phyloP scores from a whole-genome alignment of 768 basidiomycete genomes.

The Boletus tylopilopsis region DNA sequence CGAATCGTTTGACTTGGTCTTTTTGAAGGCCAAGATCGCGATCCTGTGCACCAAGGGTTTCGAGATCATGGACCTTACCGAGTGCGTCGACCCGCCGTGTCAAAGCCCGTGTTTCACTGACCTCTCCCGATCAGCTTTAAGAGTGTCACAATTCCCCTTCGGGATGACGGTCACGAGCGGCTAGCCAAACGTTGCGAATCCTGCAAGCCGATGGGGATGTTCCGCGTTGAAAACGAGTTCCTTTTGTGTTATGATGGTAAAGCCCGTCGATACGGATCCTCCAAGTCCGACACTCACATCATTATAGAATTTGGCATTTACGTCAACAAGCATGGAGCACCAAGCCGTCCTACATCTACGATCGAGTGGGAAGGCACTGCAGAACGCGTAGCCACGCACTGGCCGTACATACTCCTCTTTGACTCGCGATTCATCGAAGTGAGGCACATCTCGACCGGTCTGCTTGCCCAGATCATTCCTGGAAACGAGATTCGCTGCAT shows the following conservation, averaged over 20 bases:
- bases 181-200: constrained; percentile 79
- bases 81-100: constrained; percentile 47
- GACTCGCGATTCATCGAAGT: constrained; percentile 90
- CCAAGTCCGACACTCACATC: constrained; percentile 3
- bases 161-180: constrained; percentile 67
- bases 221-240: constrained; percentile 86
- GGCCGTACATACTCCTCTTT: constrained; percentile 84
- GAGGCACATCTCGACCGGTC: constrained; percentile 76
- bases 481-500: constrained; percentile 81
- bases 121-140: constrained; percentile 53
- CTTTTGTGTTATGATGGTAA: constrained; percentile 84
- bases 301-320: constrained; percentile 82
- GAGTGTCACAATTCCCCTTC: constrained; percentile 84
- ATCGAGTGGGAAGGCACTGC: constrained; percentile 96
- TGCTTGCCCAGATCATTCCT: constrained; percentile 76
- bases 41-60: constrained; percentile 93
- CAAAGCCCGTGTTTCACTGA: not conserved
- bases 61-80: constrained; percentile 94
- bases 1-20: constrained; percentile 86
- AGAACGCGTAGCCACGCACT: constrained; percentile 84
- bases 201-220: constrained; percentile 85
- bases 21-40: constrained; percentile 90
- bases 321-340: constrained; percentile 89
- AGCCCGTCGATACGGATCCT: constrained; percentile 11
- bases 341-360: constrained; percentile 61